Base-by-base conservation (phyloP, 768 basidiomycete genomes). In the Podaxis pistillaris region DNA sequence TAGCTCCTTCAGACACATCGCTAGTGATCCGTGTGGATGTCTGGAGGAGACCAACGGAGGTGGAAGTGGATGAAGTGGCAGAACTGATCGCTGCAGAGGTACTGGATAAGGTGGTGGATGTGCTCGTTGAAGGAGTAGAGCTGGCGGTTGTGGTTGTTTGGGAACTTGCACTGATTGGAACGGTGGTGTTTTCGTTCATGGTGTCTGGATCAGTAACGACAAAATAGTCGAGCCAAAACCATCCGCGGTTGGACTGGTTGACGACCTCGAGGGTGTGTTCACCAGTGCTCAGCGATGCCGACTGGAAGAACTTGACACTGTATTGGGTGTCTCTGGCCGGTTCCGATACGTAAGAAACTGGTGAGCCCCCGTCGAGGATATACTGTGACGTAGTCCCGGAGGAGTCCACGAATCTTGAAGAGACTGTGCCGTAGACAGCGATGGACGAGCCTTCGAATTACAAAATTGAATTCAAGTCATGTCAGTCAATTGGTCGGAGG, bases 371-470 rank as follows among this genome's bases (percentile, higher is more conserved):
- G 47, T 61, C 53, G 19, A 61, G 22, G 30, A 44, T 47, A 47
- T 61, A 61, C 19, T 33, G 26, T 19, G 60, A 61, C 19, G 40
- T 54, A n/a, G 53, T 46, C 7, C 53, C 53, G 2, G 33, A 11
- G 13, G 51, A 30, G 28, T 30, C 51, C 22, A 41, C 8, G 17
- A 11, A 6, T 11, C 11, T 24, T 11, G 40, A 2, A 61, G 60
- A 61, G 11, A 55, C 28, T n/a, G 41, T 61, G 30, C 60, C 53
- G 9, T 61, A 61, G 52, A 61, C 60, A 61, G 41, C 53, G 13
- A 61, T 54, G 26, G 60, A 54, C 4, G 60, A 33, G 11, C 60
- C 60, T 61, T 22, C 40, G 30, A 51, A 19, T 38, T 52, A 4
- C 6, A 30, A 30, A 30, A 44, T 44, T 17, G 38, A 15, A 17